Evolutionary conservation across 257 asterid species (phyloP), one percentile per base, ranked within the genome.

Genomic region (Datura wrightii): DNA sequence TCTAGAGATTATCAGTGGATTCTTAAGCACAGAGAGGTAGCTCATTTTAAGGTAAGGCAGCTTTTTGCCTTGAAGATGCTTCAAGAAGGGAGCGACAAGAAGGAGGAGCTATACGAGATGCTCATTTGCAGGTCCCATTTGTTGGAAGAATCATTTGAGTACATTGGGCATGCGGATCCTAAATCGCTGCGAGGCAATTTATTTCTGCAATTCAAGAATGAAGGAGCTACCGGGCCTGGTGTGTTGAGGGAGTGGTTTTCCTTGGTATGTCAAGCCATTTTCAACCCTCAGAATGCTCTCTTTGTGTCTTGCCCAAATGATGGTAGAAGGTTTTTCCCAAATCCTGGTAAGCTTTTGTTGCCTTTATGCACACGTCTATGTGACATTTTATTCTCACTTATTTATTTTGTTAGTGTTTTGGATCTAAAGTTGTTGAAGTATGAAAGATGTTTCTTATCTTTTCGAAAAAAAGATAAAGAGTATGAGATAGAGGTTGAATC

Each of bases 181-280:
- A 88, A 87, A 1, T 79, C 92, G 52, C 87, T 97, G 48, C 98
- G 93, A 24, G 89, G 94, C 79, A 97, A 97, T 70, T 90, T 97
- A 39, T 91, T 93, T 84, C 90, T 97, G 96, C 96, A 91, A 93
- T 97, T 97, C 92, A 90, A 95, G 90, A 87, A 97, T 60, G 98
- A 95, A 89, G 96, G 95, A 86, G 98, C 98, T 80, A 93, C 97
- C 8, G 98, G 99, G 15, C 98, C 96, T 56, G 98, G 99, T 79
- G 97, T 97, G n/a, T 90, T 97, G 84, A 90, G 98, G 63, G 99
- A 91, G 87, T 97, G 98, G 98, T 94, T 97, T 90, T 86, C 90
- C 87, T 89, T 94, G 91, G 97, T 91, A 63, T 95, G 94, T 85
- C 97, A 92, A 78, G 98, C 91, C 53, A 89, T 95, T 44, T 97